Base-by-base conservation (phyloP, 805 yeast genomes). In the Suhomyces sp. region DNA sequence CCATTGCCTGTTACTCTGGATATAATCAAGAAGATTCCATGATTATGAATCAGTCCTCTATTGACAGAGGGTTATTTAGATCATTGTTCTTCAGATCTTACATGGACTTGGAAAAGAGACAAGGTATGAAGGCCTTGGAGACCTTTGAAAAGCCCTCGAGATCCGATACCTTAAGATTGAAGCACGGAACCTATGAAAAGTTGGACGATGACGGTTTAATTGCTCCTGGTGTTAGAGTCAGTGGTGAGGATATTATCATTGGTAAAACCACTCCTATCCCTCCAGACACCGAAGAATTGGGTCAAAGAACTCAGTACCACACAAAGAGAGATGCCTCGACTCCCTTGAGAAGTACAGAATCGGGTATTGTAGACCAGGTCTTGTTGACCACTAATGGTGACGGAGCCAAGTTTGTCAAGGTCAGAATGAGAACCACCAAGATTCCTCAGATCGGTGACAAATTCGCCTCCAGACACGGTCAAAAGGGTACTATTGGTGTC, bases 1-100 rank as follows among this genome's bases (percentile, higher is more conserved):
- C 99, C 25, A 94, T 94, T 79, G 83, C 96, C 43, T 94, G 99
- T 82, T 94, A 94, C 74, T 89, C 97, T 41, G 99, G 99, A 66
- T 94, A 94, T 74, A 94, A 94, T 73, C 99, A 94, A 80, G 99
- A 94, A 87, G 99, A 94, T 87, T 94, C 99, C 41, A 90, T 94
- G 94, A 94, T 94, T 77, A 94, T 94, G 99, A 94, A 94, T 71
- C 99, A 94, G 77, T 87, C 96, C 9, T 89, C 97, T 35, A 94
- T 94, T 67, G 99, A 94, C 72, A 81, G 98, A 65, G 99, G 99
- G 51, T 77, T 94, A 63, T 94, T 94, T 80, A 80, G 99, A 73
- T 91, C 97, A 9, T 79, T 94, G 66, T 94, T 93, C 76, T 94
- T 92, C 80, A 82, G 99, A 71, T 89, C 98, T 1, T 94, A 94